phyloP scores from a whole-genome alignment of 2,329 filamentous ascomycete genomes.

The Aaosphaeria arxii region DNA sequence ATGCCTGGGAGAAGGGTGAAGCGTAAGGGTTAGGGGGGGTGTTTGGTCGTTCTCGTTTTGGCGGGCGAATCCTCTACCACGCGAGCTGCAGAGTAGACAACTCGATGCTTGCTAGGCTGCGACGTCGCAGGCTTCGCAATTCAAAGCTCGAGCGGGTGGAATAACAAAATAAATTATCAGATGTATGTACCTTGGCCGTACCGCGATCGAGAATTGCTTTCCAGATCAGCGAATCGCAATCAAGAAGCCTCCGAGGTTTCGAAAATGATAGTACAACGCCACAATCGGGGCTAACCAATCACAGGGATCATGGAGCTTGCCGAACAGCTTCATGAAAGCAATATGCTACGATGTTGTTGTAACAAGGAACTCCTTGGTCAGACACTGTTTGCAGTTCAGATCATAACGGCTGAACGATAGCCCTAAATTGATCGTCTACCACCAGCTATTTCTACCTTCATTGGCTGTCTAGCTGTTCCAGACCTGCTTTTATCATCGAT shows the following conservation, averaged over 20 bases:
- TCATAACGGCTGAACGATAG: too few relatives aligned
- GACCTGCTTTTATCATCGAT: too few relatives aligned
- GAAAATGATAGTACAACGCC: neutral
- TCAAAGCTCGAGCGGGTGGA: neutral
- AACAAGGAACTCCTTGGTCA: too few relatives aligned
- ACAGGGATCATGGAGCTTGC: too few relatives aligned
- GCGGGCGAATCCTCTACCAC: constrained; percentile 6
- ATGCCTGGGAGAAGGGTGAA: constrained; percentile 21
- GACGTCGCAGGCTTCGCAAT: constrained; percentile 3
- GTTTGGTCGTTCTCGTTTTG: constrained; percentile 18
- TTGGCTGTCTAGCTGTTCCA: too few relatives aligned
- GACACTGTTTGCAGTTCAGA: too few relatives aligned
- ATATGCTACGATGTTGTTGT: too few relatives aligned
- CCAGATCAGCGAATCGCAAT: neutral
- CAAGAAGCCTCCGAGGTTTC: neutral
- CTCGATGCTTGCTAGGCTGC: neutral
- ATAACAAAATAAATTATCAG: too few relatives aligned
- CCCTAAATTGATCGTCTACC: too few relatives aligned
- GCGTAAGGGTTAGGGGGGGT: constrained; percentile 25
- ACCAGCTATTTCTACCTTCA: too few relatives aligned
- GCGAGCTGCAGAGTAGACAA: constrained; percentile 3
- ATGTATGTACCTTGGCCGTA: neutral
- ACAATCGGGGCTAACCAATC: too few relatives aligned
- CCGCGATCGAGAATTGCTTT: neutral
- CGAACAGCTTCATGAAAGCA: too few relatives aligned